Base-by-base conservation (phyloP, 768 basidiomycete genomes). In the Termitomyces sp. region DNA sequence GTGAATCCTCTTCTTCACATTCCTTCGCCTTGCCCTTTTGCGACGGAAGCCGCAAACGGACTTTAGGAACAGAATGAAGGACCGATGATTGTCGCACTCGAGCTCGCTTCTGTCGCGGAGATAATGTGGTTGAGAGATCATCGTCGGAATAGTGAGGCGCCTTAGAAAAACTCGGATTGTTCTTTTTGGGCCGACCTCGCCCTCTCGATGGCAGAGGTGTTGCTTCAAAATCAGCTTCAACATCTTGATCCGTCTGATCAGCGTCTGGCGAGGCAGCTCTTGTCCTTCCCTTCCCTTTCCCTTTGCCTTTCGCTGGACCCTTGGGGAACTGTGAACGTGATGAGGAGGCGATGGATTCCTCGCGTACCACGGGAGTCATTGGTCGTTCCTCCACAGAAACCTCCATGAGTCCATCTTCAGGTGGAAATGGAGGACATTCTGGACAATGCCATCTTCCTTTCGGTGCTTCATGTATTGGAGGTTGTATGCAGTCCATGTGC, bases 401-500 rank as follows among this genome's bases (percentile, higher is more conserved):
- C 12, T 26, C 45, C n/a, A 38, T 36, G 20, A 32, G 16, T 47
- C 58, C 63, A 46, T 60, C 69, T 54, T 67, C 64, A 6, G 62
- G 64, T 30, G 61, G 53, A 44, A 71, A 60, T 42, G 72, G 72
- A 20, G 77, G 79, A 67, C 90, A 92, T 30, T 69, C 58, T 26
- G 88, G 88, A 69, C 90, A 92, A 64, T 82, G 79, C 89, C 88
- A 94, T 68, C 78, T 78, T 64, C 92, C 92, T 38, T 84, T 80
- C 2, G 94, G 94, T 35, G 85, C 76, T 57, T 82, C 76, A 55
- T 78, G 72, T 16, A 97, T 73, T 0, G 90, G 86, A 35, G 94
- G 92, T 38, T 73, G 64, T 56, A 94, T 78, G 69, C 90, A 94
- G 62, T 86, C 82, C 79, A 86, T 84, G 70, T 94, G 92, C 89